Evolutionary conservation across 148 eudicot species (phyloP), one percentile per base, ranked within the genome.

Genomic region (Chenopodium suecicum): DNA sequence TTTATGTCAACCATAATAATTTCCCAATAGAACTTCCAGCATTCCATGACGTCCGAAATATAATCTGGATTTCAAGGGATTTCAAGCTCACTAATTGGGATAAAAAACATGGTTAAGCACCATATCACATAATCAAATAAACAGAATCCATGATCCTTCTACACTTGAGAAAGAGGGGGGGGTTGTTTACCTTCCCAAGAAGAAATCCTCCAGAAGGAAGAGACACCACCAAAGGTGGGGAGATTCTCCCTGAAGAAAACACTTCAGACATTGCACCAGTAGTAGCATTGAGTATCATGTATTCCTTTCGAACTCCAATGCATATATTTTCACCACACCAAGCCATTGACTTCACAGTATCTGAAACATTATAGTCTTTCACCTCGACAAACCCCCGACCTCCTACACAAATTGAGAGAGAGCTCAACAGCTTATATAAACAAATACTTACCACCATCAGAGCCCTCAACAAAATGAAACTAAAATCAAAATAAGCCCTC

Each of bases 261-360:
- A 96, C 94, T 86, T 94, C 94, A 66, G 94, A 88, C 70, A 94
- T 82, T 67, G 92, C 86, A 83, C 99, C 99, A 78, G 82, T 96
- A 22, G 89, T 86, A 67, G 97, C 77, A 89, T 92, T 96, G 82
- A 96, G 84, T 82, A 96, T 92, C 88, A 86, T 88, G 75, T 96
- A 96, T 80, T 96, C 99, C 86, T 91, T 92, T 73, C 90, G 90
- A 77, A 96, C 87, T 70, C 99, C 99, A 84, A 96, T 84, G 84
- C 99, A 96, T 86, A 96, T 88, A 84, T 96, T 94, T 85, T 96
- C 99, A 64, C 99, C 99, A 88, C 98, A 96, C 99, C 99, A 96
- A 74, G 99, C 88, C 92, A 96, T 88, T 41, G 99, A 96, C 82
- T 96, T 96, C 74, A 96, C 97, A 31, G 82, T 86, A 84, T 96